Conservation (phyloP, 306 rosid genomes). For the Neltuma alba region DNA sequence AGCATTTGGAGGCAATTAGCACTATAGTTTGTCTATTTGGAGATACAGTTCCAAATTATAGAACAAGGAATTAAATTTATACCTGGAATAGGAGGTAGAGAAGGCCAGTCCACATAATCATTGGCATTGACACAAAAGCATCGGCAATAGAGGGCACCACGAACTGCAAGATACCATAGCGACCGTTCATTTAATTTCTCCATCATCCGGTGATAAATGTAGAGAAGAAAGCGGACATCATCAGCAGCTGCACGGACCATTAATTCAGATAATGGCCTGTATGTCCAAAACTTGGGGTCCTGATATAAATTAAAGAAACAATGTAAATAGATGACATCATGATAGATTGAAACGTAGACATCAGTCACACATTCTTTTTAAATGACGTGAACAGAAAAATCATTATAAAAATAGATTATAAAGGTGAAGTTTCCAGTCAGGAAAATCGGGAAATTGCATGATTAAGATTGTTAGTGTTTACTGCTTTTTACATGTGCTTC, state of each 20-base stretch:
- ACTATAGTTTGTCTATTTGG: slow-evolving; percentile 22
- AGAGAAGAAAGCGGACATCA: slow-evolving; percentile 96
- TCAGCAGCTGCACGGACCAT: slow-evolving; percentile 98
- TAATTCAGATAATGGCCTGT: slow-evolving; percentile 88
- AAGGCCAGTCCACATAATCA: slow-evolving; percentile 78
- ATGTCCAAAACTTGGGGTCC: slow-evolving; percentile 95
- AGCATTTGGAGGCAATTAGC: slow-evolving; percentile 19
- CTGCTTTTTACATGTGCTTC: slow-evolving; percentile 9
- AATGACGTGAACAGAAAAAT: slow-evolving; percentile 24
- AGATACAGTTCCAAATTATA: neutral
- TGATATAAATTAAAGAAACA: slow-evolving; percentile 41
- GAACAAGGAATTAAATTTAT: slow-evolving; percentile 23
- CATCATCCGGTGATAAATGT: slow-evolving; percentile 88
- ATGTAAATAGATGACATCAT: slow-evolving; percentile 9
- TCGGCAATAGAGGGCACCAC: slow-evolving; percentile 93
- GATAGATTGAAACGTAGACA: slow-evolving; percentile 11
- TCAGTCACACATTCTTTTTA: slow-evolving; percentile 8
- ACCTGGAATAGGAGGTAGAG: slow-evolving; percentile 94
- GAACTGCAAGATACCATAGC: slow-evolving; percentile 88
- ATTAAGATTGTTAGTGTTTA: neutral
- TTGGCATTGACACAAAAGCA: slow-evolving; percentile 78
- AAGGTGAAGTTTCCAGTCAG: slow-evolving; percentile 19
- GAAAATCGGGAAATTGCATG: slow-evolving; percentile 17
- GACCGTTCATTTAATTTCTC: slow-evolving; percentile 72
- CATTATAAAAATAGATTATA: slow-evolving; percentile 1